Evolutionary conservation across 345 rosid genomes (phyloP).

Genomic region (Leavenworthia alabamica): DNA sequence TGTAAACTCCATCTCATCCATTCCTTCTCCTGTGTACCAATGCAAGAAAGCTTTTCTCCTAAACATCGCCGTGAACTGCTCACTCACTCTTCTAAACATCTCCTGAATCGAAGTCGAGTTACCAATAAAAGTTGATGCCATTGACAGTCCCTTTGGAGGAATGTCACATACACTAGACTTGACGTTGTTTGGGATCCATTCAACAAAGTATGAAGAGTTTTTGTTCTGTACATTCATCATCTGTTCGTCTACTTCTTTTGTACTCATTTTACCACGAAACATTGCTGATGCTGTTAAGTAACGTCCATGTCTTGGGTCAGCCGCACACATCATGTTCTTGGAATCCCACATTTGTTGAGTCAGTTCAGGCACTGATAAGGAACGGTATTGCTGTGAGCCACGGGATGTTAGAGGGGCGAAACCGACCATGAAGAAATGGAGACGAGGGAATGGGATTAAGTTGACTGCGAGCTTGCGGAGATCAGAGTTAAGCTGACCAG

Average conservation of each 20-base stretch:
- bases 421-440: conserved; percentile 51
- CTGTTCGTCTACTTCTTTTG: conserved; percentile 29
- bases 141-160: conserved; percentile 23
- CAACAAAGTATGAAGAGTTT: conserved; percentile 30
- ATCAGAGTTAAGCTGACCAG: conserved; percentile 49
- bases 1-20: conserved; percentile 27
- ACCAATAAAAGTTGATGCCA: conserved; percentile 26
- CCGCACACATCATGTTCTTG: conserved; percentile 48
- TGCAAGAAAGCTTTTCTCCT: conserved; percentile 34
- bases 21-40: conserved; percentile 28
- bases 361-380: conserved; percentile 38
- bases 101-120: conserved; percentile 29
- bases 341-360: conserved; percentile 47
- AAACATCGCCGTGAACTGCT: conserved; percentile 27
- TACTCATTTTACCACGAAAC: conserved; percentile 36
- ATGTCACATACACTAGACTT: conserved; percentile 31
- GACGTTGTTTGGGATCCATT: conserved; percentile 32
- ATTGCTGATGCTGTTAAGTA: conserved; percentile 44
- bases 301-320: conserved; percentile 46
- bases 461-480: conserved; percentile 45
- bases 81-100: conserved; percentile 30
- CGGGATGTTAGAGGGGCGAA: conserved; percentile 46
- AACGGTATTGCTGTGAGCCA: conserved; percentile 41
- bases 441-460: conserved; percentile 44
- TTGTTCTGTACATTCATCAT: conserved; percentile 31